Evolutionary conservation across 495 filamentous ascomycete species (phyloP).

Genomic region (Aspergillus affinis): DNA sequence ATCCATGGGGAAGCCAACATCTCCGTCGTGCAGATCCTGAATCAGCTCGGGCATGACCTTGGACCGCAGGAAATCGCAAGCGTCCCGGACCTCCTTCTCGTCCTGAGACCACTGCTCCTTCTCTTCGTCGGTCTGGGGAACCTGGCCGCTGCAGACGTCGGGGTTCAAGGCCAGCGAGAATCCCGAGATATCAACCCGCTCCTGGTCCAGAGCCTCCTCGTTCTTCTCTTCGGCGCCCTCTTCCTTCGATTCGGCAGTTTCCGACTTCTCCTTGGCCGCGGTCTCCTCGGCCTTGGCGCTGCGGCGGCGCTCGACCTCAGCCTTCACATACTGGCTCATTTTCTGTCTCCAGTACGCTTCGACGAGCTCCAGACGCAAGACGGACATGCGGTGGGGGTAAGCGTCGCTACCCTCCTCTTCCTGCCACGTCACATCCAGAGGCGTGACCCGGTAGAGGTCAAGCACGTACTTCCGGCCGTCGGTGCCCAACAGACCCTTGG

Average conservation of each 20-base stretch:
- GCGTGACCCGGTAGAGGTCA: conserved; percentile 92
- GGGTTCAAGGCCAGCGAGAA: conserved; percentile 92
- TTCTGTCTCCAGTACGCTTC: conserved; percentile 80
- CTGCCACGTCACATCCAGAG: conserved; percentile 86
- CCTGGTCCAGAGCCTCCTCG: conserved; percentile 45
- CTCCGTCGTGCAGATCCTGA: conserved; percentile 83
- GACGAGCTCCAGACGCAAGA: conserved; percentile 84
- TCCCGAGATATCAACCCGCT: conserved; percentile 74
- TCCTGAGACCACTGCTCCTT: conserved; percentile 82
- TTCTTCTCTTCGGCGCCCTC: conserved; percentile 31
- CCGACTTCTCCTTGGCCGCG: conserved; percentile 44
- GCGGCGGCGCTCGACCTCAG: conserved; percentile 63
- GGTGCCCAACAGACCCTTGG: conserved; percentile 95
- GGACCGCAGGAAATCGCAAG: conserved; percentile 73
- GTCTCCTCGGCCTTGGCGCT: conserved; percentile 41
- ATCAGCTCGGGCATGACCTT: conserved; percentile 74
- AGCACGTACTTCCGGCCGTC: conserved; percentile 97
- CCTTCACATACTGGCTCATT: conserved; percentile 81
- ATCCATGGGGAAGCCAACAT: conserved; percentile 97
- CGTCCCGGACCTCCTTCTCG: conserved; percentile 82
- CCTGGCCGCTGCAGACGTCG: conserved; percentile 91
- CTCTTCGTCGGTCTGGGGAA: conserved; percentile 85
- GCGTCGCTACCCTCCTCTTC: conserved; percentile 65
- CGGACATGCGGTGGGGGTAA: conserved; percentile 95
- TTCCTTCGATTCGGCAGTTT: conserved; percentile 28